Conservation (phyloP, 805 yeast species). For the Babjeviella inositovora region DNA sequence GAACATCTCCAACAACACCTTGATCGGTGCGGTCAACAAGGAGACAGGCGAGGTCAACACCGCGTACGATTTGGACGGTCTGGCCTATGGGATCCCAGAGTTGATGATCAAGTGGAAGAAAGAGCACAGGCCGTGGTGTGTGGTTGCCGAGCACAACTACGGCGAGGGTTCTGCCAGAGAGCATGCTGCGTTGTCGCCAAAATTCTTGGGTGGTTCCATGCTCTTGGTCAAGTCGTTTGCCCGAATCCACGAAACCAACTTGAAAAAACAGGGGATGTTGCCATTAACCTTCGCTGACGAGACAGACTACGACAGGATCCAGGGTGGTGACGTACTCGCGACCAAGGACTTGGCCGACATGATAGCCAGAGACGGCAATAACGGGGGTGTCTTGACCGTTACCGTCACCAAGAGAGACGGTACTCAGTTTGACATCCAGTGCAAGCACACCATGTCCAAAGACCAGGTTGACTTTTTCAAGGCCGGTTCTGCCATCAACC, state of each 20-base stretch:
- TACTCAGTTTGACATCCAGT: constrained; percentile 45
- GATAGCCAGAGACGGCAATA: constrained; percentile 70
- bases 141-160: constrained; percentile 93
- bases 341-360: constrained; percentile 63
- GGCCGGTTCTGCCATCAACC: constrained; percentile 94
- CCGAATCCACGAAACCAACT: constrained; percentile 94
- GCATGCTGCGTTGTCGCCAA: constrained; percentile 93
- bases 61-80: constrained; percentile 77
- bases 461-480: constrained; percentile 94
- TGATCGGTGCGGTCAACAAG: constrained; percentile 92
- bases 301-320: constrained; percentile 68
- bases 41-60: constrained; percentile 94
- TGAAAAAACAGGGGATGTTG: constrained; percentile 95
- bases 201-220: constrained; percentile 83
- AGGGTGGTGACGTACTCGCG: constrained; percentile 63
- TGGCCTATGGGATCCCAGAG: constrained; percentile 75
- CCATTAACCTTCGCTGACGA: constrained; percentile 89
- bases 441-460: constrained; percentile 92
- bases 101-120: constrained; percentile 92
- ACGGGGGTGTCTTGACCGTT: constrained; percentile 67
- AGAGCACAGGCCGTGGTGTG: constrained; percentile 78
- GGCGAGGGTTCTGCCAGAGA: constrained; percentile 99
- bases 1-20: constrained; percentile 86
- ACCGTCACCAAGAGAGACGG: constrained; percentile 68
- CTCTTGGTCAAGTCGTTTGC: constrained; percentile 92